Percentiles rank a stretch among this genome's conserved stretches.
phyloP scores from a whole-genome alignment of 225 moss, liverwort and hornwort species.

The Polytrichum commune region DNA sequence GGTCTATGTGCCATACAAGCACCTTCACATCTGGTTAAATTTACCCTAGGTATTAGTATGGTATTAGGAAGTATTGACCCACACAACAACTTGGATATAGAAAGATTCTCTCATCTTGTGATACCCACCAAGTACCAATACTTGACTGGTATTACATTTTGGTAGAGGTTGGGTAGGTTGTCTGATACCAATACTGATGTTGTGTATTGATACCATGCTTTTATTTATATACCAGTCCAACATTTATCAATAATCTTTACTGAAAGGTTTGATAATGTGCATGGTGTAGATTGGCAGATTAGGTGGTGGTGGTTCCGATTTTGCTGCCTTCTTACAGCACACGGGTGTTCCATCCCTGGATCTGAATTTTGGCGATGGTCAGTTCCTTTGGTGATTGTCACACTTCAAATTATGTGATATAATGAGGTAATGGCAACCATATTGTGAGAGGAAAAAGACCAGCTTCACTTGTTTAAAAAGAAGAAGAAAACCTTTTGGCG shows the following conservation, averaged over 20 bases:
- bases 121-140: too few species aligned
- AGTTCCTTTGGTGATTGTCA: constrained; percentile 8
- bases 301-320: constrained; percentile 80
- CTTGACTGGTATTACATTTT: too few species aligned
- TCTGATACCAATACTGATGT: neutral
- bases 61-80: too few species aligned
- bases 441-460: too few species aligned
- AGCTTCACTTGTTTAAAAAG: too few species aligned
- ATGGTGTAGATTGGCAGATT: constrained; percentile 66
- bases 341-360: constrained; percentile 80
- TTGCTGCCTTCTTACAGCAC: constrained; percentile 72
- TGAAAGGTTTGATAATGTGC: neutral
- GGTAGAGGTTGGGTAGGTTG: too few species aligned
- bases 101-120: too few species aligned
- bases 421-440: neutral
- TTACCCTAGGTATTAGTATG: too few species aligned
- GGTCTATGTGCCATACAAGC: neutral
- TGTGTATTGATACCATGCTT: neutral
- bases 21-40: too few species aligned
- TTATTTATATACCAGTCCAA: neutral
- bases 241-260: neutral
- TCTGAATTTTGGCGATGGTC: constrained; percentile 60
- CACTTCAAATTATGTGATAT: neutral
- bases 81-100: too few species aligned
- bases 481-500: too few species aligned